Evolutionary conservation across 805 yeast species (phyloP).

Genomic region (Zygosaccharomyces siamensis): DNA sequence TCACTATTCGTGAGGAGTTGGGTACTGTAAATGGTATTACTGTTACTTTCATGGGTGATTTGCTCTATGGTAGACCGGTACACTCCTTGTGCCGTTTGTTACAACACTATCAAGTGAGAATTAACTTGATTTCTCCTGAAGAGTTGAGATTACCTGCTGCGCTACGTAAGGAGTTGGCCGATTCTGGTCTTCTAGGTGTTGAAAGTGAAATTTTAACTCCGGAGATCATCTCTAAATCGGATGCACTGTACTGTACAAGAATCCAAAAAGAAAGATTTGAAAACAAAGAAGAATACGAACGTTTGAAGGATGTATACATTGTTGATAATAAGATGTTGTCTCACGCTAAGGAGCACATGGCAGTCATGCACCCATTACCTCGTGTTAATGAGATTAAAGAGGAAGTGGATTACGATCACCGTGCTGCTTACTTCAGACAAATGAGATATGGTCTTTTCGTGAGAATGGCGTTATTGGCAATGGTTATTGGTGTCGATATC

Average conservation of each 20-base stretch:
- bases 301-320: constrained; percentile 84
- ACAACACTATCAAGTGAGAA: constrained; percentile 86
- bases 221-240: constrained; percentile 82
- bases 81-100: constrained; percentile 90
- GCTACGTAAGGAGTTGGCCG: constrained; percentile 59
- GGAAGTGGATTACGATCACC: constrained; percentile 98
- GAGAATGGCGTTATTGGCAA: constrained; percentile 96
- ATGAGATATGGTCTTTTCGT: constrained; percentile 98
- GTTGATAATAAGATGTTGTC: constrained; percentile 88
- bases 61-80: constrained; percentile 97
- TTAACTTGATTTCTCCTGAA: constrained; percentile 86
- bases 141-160: constrained; percentile 80
- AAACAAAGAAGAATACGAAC: constrained; percentile 68
- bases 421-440: constrained; percentile 99
- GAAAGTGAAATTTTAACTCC: constrained; percentile 78
- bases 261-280: constrained; percentile 95
- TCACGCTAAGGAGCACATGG: constrained; percentile 96
- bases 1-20: constrained; percentile 97
- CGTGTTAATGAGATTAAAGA: constrained; percentile 94
- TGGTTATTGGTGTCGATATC: constrained; percentile 94
- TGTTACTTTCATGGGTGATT: constrained; percentile 97
- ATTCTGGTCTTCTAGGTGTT: constrained; percentile 61
- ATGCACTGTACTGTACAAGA: constrained; percentile 95
- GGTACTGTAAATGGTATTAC: constrained; percentile 98
- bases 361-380: constrained; percentile 98